These are phyloP conservation scores for Breynia disticha DNA, from an alignment of 441 rosid species.

Conservation along the genomic window DNA sequence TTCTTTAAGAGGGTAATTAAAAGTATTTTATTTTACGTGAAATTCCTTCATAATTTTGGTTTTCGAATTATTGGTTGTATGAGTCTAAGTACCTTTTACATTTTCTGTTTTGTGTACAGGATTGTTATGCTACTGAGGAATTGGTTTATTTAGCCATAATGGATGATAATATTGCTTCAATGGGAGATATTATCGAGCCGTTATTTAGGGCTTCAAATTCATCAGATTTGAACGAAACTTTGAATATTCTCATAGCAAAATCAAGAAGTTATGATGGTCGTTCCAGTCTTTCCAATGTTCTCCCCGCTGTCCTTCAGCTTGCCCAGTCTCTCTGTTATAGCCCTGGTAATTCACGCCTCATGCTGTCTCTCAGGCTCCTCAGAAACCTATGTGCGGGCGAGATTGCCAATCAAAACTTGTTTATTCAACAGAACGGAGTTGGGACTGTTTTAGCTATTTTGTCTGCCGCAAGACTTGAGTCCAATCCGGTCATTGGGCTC, in stretches of 20 bases:
- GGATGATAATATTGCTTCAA: no score
- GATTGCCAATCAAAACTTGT: conserved; percentile 41
- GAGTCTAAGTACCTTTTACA: no score
- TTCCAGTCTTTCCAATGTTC: conserved; percentile 44
- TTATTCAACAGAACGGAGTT: conserved; percentile 38
- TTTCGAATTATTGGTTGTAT: no score
- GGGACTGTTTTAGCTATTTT: conserved; percentile 24
- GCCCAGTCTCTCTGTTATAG: conserved; percentile 23
- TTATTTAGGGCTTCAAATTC: conserved; percentile 33
- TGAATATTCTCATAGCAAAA: conserved; percentile 35
- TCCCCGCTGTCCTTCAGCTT: conserved; percentile 37
- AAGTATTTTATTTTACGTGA: no score
- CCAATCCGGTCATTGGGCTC: conserved; percentile 28
- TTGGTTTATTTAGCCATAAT: no score
- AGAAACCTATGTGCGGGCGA: conserved; percentile 82
- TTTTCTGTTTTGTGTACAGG: no score
- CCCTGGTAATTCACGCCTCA: conserved; percentile 23
- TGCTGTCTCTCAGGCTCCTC: conserved; percentile 43
- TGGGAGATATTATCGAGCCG: conserved; percentile 9
- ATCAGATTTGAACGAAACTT: conserved; percentile 28
- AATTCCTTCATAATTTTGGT: no score
- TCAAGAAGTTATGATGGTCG: conserved; percentile 45
- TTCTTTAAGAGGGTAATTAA: no score
- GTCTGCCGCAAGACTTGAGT: conserved; percentile 16
- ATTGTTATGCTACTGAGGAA: no score